A percentile compares a stretch with the other conserved stretches of the same genome.
These are phyloP conservation scores for Colletotrichum simmondsii DNA, from an alignment of 2,329 filamentous ascomycete species.

Conservation along the genomic window DNA sequence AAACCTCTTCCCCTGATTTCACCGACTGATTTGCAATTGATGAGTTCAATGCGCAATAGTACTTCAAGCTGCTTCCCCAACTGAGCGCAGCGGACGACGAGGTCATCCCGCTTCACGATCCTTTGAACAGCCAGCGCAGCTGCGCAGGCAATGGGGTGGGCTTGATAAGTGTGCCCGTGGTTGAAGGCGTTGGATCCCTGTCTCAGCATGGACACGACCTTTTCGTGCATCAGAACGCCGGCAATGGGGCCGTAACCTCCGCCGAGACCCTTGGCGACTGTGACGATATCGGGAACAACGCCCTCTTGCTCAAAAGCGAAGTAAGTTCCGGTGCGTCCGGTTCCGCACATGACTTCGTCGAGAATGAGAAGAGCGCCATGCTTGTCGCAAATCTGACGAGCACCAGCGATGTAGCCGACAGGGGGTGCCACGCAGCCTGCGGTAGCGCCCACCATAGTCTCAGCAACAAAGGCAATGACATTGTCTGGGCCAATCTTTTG, in stretches of 20 bases:
- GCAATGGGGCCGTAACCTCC: slow-evolving; percentile 68
- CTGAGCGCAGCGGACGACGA: slow-evolving; percentile 44
- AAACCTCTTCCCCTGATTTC: slow-evolving; percentile 53
- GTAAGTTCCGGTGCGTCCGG: slow-evolving; percentile 69
- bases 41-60: slow-evolving; percentile 41
- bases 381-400: slow-evolving; percentile 64
- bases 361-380: slow-evolving; percentile 66
- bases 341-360: slow-evolving; percentile 76
- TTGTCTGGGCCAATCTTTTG: slow-evolving; percentile 55
- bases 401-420: slow-evolving; percentile 64
- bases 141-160: slow-evolving; percentile 41
- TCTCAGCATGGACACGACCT: slow-evolving; percentile 60
- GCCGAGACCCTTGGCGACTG: slow-evolving; percentile 68
- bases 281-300: slow-evolving; percentile 63
- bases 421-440: slow-evolving; percentile 63
- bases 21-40: slow-evolving; percentile 47
- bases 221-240: slow-evolving; percentile 61
- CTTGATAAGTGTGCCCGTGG: slow-evolving; percentile 42
- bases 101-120: slow-evolving; percentile 46
- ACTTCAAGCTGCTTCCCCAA: slow-evolving; percentile 45
- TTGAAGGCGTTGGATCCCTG: slow-evolving; percentile 51
- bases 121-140: slow-evolving; percentile 42
- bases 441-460: slow-evolving; percentile 60
- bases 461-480: slow-evolving; percentile 60
- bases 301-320: slow-evolving; percentile 72